Conservation (phyloP, 768 basidiomycete species). For the Kwoniella pini region DNA sequence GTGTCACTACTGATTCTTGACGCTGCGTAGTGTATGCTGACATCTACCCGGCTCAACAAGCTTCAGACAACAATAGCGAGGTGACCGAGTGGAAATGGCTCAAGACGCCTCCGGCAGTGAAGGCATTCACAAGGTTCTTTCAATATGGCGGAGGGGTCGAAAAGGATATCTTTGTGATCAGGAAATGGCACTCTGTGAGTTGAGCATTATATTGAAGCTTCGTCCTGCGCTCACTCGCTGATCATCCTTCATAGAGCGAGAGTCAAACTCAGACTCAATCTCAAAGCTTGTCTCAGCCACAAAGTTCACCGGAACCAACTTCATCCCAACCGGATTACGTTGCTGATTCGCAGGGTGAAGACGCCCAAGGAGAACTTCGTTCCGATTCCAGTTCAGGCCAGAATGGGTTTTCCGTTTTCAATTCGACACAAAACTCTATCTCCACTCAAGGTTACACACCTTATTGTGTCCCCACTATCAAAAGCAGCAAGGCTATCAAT, state of each 20-base stretch:
- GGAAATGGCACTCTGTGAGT: background rate
- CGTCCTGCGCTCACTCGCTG: background rate
- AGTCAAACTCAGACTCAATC: background rate
- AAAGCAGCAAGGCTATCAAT: background rate
- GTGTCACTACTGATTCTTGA: too few relatives aligned
- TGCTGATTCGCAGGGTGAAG: too few relatives aligned
- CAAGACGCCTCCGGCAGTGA: background rate
- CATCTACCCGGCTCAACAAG: too few relatives aligned
- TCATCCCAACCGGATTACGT: too few relatives aligned
- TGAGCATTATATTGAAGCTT: background rate
- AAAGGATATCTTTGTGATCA: background rate
- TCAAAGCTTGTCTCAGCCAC: background rate
- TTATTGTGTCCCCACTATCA: background rate
- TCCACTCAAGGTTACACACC: background rate
- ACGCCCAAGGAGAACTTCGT: background rate
- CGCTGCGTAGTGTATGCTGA: too few relatives aligned
- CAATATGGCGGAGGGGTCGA: constrained; percentile 14
- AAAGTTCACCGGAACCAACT: too few relatives aligned
- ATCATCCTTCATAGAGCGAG: too few relatives aligned
- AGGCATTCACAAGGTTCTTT: constrained; percentile 4
- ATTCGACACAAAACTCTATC: too few relatives aligned
- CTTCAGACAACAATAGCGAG: background rate
- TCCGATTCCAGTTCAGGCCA: background rate
- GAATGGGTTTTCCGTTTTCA: background rate
- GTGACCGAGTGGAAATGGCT: background rate